Evolutionary conservation across 495 filamentous ascomycete genomes (phyloP).

Genomic region (Penicillium egyptiacum): DNA sequence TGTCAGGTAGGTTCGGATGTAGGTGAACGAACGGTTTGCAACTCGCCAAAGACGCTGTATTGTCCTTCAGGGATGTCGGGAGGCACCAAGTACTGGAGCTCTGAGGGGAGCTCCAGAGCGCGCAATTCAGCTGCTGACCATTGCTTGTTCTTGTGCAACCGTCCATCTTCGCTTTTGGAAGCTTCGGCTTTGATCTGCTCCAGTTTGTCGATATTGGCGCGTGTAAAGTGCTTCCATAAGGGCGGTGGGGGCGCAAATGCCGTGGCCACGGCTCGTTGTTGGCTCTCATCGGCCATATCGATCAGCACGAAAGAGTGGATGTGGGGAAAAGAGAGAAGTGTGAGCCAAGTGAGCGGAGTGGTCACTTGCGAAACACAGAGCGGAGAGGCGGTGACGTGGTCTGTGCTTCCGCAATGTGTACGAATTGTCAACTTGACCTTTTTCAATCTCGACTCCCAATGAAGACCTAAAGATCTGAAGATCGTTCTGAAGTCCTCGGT

Average conservation of each 20-base stretch:
- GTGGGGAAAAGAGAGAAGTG: neutral
- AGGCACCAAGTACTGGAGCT: slow-evolving; percentile 78
- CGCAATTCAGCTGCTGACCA: slow-evolving; percentile 50
- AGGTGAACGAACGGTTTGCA: slow-evolving; percentile 53
- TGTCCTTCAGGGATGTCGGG: slow-evolving; percentile 72
- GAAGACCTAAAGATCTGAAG: neutral
- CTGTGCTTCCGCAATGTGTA: slow-evolving; percentile 13
- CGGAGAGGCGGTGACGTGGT: slow-evolving; percentile 8
- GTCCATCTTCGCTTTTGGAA: slow-evolving; percentile 41
- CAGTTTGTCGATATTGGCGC: slow-evolving; percentile 69
- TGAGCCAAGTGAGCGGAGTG: neutral
- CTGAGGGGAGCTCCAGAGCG: slow-evolving; percentile 62
- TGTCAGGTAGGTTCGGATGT: neutral
- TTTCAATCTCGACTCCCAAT: neutral
- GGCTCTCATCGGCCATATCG: slow-evolving; percentile 51
- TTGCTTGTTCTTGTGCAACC: slow-evolving; percentile 31
- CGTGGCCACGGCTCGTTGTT: slow-evolving; percentile 53
- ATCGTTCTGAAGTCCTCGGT: neutral
- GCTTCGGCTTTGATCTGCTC: slow-evolving; percentile 51
- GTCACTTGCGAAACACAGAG: neutral
- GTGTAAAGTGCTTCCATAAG: slow-evolving; percentile 87
- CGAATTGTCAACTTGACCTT: slow-evolving; percentile 1
- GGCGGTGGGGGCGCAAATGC: slow-evolving; percentile 82
- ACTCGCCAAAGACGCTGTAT: slow-evolving; percentile 73
- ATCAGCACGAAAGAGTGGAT: neutral